Evolutionary conservation across 371 early-diverging fungal genomes (phyloP).

Genomic region (Blakeslea trispora): DNA sequence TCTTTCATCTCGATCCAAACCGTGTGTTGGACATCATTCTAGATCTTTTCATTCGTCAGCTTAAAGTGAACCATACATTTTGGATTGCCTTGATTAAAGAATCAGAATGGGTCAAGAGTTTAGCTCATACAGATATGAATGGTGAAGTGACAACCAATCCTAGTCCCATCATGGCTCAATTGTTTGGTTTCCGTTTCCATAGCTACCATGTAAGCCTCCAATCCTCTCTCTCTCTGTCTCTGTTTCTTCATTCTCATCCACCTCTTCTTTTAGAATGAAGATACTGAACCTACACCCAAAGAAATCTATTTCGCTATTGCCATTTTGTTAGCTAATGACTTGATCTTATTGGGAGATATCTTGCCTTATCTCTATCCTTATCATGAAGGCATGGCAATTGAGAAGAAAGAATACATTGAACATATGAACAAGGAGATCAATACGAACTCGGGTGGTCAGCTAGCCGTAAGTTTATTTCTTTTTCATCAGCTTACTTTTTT

Average conservation of each 20-base stretch:
- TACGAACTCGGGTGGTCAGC: constrained; percentile 38
- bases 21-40: constrained; percentile 84
- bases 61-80: constrained; percentile 74
- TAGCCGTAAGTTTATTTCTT: constrained; percentile 26
- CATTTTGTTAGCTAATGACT: constrained; percentile 63
- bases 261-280: constrained; percentile 8
- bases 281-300: constrained; percentile 29
- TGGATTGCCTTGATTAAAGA: constrained; percentile 73
- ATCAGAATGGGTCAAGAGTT: constrained; percentile 69
- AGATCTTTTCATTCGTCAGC: constrained; percentile 76
- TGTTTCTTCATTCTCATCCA: background rate
- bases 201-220: constrained; percentile 53
- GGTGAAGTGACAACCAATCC: constrained; percentile 21
- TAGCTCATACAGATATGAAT: constrained; percentile 8
- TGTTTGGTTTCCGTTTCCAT: constrained; percentile 87
- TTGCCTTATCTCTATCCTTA: constrained; percentile 71
- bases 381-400: constrained; percentile 53
- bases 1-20: constrained; percentile 89
- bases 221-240: too few relatives aligned
- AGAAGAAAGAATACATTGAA: constrained; percentile 50
- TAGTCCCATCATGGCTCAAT: constrained; percentile 61
- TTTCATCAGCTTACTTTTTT: background rate
- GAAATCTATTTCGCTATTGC: constrained; percentile 45
- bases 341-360: constrained; percentile 73
- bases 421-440: constrained; percentile 54